Evolutionary conservation across 129 eudicot genomes (phyloP), one percentile per base, ranked within the genome.

Genomic region (Centaurea solstitialis): DNA sequence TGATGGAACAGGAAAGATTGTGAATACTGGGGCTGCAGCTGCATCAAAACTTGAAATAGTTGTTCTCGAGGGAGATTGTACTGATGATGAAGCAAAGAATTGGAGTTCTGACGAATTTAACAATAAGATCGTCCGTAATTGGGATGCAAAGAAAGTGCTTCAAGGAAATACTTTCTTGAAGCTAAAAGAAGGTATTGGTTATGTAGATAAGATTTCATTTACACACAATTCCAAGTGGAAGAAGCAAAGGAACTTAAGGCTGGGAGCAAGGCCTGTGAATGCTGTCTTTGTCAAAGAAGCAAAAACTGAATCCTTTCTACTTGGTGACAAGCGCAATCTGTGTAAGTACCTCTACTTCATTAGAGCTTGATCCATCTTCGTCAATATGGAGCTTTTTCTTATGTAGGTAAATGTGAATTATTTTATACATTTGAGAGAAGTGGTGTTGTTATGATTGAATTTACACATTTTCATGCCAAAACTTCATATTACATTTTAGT

Each of bases 221-320:
- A 76, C 86, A 10, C 90, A 80, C 84, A 92, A 84, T 79, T 81
- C 82, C 20, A 86, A 72, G 77, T 92, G 97, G 97, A 91, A 84
- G 67, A 92, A 87, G 81, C 86, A 85, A 86, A 66, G 75, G 38
- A 24, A 47, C 41, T 84, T 90, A 82, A 88, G 97, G 80, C 90
- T 94, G 41, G 94, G 94, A 65, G 97, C 96, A 59, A 84, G 90
- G 80, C 68, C 90, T 71, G 70, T 87, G 76, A 83, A 80, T 39
- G 89, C 87, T 65, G 71, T 88, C 76, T 80, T 80, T 81, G 85
- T 90, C 8, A 90, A 87, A 86, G 98, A 87, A 83, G 97, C 97
- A 67, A 88, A 82, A 75, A 86, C 98, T 20, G 92, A 92, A 17
- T 81, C 93, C n/a, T 90, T 94, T 76, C 24, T 83, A 53, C 90